Evolutionary conservation across 2,329 filamentous ascomycete genomes (phyloP), one percentile per base, ranked within the genome.

Genomic region (Exserohilum rostratum): DNA sequence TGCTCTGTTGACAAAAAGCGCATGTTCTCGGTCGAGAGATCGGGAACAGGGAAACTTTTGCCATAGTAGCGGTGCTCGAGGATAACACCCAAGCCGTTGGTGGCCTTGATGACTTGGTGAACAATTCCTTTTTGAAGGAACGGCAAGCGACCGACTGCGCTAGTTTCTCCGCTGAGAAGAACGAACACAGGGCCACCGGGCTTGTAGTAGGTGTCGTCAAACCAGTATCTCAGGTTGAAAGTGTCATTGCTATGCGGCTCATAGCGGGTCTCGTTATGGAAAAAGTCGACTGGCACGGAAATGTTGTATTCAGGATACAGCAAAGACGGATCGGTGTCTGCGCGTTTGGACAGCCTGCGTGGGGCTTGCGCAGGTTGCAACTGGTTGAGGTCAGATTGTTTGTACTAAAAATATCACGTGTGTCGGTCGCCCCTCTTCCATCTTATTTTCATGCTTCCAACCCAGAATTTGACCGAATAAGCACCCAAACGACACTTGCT

Each of bases 1-100:
- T 96, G 91, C 64, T 93, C 89, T 0, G 91, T 95, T 0, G 90
- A 88, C 67, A 96, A 78, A 78, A 95, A 96, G 2, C 91, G 87
- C 60, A 96, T 76, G 64, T 85, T 93, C 69, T 89, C 78, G 0
- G 85, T 87, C 0, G 83, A 83, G 17, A 93, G 79, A 66, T 93
- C 83, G 1, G 80, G 72, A 0, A 85, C 84, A 0, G 91, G 90
- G 50, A 88, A 87, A 70, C 89, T 93, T 11, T 81, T 82, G 51
- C 91, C 91, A 69, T 96, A 96, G 79, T 96, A 96, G 27, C 91
- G 85, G 69, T 96, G 91, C 77, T 96, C 91, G 2, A 96, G 82
- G 42, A 96, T 84, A 2, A 96, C 88, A 3, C 87, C 90, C 22
- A 96, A 77, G 1, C 91, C 91, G 52, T 86, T 79, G 2, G 70